These are phyloP conservation scores for Vitis rotundifolia DNA, from an alignment of 164 flowering plant species.

Conservation along the genomic window DNA sequence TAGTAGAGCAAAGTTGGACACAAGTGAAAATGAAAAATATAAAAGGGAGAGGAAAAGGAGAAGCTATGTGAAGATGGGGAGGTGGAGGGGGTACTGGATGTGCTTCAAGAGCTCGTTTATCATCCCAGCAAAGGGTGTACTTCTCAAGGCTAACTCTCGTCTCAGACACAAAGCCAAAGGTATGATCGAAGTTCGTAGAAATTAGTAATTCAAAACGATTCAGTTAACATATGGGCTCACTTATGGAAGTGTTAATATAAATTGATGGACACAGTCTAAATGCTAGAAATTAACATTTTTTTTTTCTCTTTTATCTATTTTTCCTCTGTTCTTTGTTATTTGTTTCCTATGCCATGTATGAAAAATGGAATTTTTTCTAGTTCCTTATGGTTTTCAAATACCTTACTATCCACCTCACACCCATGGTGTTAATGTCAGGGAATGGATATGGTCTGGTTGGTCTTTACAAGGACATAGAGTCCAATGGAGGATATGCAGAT, in stretches of 20 bases:
- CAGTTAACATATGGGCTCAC: no score
- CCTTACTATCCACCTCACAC: neutral
- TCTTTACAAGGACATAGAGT: conserved; percentile 50
- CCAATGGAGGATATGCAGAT: conserved; percentile 45
- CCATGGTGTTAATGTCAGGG: conserved; percentile 17
- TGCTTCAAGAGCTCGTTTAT: conserved; percentile 37
- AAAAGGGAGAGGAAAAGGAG: neutral
- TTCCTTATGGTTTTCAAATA: no score
- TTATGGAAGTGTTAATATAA: no score
- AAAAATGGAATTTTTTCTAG: neutral
- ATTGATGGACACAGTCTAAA: neutral
- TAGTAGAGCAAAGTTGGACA: conserved; percentile 7
- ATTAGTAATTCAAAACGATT: no score
- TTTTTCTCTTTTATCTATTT: neutral
- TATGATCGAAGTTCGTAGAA: conserved; percentile 3
- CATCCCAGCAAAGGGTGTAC: conserved; percentile 25
- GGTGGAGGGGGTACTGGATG: conserved; percentile 24
- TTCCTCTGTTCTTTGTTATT: neutral
- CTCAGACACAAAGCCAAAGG: conserved; percentile 33
- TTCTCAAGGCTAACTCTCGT: conserved; percentile 28
- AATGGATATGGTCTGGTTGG: conserved; percentile 26
- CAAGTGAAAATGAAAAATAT: conserved; percentile 13
- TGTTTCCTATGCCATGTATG: neutral
- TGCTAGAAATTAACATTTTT: neutral
- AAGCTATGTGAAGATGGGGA: conserved; percentile 25